Base-by-base conservation (phyloP, 1,284 basidiomycete species). In the Rhodotorula mucilaginosa region DNA sequence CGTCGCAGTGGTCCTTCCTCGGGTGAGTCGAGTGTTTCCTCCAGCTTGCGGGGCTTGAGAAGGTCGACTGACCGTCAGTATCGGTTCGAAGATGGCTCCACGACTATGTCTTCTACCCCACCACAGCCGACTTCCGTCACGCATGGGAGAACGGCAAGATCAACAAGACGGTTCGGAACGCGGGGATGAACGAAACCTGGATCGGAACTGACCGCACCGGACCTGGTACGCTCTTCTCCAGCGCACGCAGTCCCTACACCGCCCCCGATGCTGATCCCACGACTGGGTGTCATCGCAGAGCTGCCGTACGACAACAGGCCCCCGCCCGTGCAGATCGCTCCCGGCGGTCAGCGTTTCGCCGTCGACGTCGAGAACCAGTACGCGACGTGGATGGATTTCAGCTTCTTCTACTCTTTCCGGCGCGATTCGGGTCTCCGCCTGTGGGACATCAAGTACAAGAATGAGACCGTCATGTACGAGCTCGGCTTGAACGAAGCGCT, bases 401-500 rank as follows among this genome's bases (percentile, higher is more conserved):
- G 19, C n/a, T 81, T 80, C 74, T 81, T 76, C 70, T 71, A 77
- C 56, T 72, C 73, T 2, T 81, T 80, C 73, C 77, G 78, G 2
- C 74, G 80, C 18, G 81, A 81, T 58, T 78, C 78, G 16, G 83
- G 88, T 18, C 72, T 90, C 69, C 85, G 84, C 66, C 80, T 90
- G 18, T 90, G 87, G 86, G 86, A 90, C 78, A 83, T 90, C 68
- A 82, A 84, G 18, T 88, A 89, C 82, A 81, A 84, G 56, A 84
- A 84, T 31, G 86, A 88, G 75, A 80, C 87, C 19, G 34, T 90
- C 64, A 83, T 89, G 57, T 89, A 89, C 74, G 87, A 90, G 81
- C 85, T 85, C 26, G 78, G 79, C 0, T 69, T 81, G 21, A 74
- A 79, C 57, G 80, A 81, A 58, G 80, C 81, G 1, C 63, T 81